Evolutionary conservation across 768 basidiomycete species (phyloP), one percentile per base, ranked within the genome.

Genomic region (Termitomyces sp.): DNA sequence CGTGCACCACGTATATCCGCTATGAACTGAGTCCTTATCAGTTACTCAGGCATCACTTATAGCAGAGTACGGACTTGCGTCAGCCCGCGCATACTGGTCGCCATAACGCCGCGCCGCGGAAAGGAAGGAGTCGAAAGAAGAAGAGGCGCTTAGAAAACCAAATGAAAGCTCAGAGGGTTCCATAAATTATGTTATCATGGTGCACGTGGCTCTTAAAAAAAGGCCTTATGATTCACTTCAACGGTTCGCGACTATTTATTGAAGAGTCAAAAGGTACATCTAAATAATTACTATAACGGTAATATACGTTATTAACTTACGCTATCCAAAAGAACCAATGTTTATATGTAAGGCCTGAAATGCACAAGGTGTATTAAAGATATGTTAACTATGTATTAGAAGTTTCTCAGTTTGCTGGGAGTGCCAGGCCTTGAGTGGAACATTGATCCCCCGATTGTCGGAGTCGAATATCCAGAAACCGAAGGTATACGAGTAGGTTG

Each of bases 1-100:
- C 96, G 81, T 52, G 96, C 96, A 52, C 97, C 95, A 58, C 97
- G 90, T 68, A 99, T 92, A 74, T 99, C 97, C 71, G 96, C 95
- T 72, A 99, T 99, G 81, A 98, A 97, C 95, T 97, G 57, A 46
- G 52, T 22, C 30, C 58, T 48, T 36, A 20, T 71, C 47, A 69
- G 64, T 55, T 33, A 42, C 11, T 24, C 45, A 53, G 31, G 61
- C 22, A 52, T 9, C 36, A n/a, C 42, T 20, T 27, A 31, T 33
- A 50, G 22, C 12, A 42, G 16, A 12, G 22, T 33, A n/a, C 18
- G 66, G 60, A 90, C 94, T 82, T 96, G 94, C 58, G 94, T 96
- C 57, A 97, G 78, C 45, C 94, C 94, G 58, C 94, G 84, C 94
- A 95, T 96, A 59, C 78, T 85, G 60, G 92, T 84, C 60, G 94